These are phyloP conservation scores for Leucogyrophana mollusca DNA, from an alignment of 768 basidiomycete species.

Conservation along the genomic window DNA sequence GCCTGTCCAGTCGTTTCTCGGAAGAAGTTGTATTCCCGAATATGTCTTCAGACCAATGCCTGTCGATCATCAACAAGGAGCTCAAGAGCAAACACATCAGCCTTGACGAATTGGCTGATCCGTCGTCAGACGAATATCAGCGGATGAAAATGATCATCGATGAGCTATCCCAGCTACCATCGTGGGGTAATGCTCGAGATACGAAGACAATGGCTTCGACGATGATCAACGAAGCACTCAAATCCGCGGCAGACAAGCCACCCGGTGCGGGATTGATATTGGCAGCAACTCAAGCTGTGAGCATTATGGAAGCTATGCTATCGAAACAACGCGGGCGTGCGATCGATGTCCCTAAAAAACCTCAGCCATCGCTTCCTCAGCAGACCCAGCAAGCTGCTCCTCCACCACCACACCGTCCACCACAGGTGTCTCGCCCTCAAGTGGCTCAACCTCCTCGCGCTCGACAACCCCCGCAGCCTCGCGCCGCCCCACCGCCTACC, in stretches of 20 bases:
- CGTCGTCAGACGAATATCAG: constrained; percentile 23
- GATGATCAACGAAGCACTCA: constrained; percentile 43
- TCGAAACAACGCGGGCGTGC: constrained; percentile 20
- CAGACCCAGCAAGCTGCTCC: constrained; percentile 15
- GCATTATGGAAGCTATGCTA: constrained; percentile 22
- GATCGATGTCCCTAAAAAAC: constrained; percentile 18
- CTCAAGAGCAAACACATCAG: constrained; percentile 43
- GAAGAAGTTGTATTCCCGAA: constrained; percentile 56
- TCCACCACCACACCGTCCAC: constrained; percentile 20
- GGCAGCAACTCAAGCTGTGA: constrained; percentile 24
- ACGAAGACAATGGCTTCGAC: constrained; percentile 51
- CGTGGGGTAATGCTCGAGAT: constrained; percentile 74
- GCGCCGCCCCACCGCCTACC: constrained; percentile 5
- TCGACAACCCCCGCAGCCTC: background rate
- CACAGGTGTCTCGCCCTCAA: background rate
- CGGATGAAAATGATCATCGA: constrained; percentile 39
- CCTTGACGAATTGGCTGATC: constrained; percentile 36
- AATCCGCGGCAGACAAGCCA: constrained; percentile 14
- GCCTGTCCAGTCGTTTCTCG: constrained; percentile 67
- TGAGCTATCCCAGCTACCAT: constrained; percentile 42
- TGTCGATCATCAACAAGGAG: constrained; percentile 47
- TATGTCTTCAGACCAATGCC: constrained; percentile 47
- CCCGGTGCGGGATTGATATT: constrained; percentile 22
- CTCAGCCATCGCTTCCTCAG: background rate
- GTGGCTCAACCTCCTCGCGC: constrained; percentile 19